These are phyloP conservation scores for Leccinum imitatum DNA, from an alignment of 768 basidiomycete genomes.

Conservation along the genomic window DNA sequence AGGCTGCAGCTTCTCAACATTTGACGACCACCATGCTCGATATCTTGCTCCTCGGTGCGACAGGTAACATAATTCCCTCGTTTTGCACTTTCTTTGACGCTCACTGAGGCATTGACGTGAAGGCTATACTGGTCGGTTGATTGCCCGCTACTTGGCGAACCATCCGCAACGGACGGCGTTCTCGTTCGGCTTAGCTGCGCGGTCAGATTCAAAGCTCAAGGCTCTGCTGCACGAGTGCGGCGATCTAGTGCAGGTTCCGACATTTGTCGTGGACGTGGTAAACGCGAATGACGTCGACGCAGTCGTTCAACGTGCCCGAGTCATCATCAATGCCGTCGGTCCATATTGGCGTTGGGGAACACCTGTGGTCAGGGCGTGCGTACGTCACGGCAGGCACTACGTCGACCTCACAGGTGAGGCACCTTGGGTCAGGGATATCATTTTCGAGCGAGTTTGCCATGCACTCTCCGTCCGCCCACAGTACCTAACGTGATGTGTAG, in stretches of 20 bases:
- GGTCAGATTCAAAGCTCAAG: slow-evolving; percentile 63
- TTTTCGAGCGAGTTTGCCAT: slow-evolving; percentile 46
- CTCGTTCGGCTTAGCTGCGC: slow-evolving; percentile 66
- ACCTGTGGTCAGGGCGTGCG: slow-evolving; percentile 80
- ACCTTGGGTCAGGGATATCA: slow-evolving; percentile 63
- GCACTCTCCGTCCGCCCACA: slow-evolving; percentile 5
- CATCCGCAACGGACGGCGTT: slow-evolving; percentile 63
- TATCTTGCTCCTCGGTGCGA: slow-evolving; percentile 72
- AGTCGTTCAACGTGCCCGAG: slow-evolving; percentile 54
- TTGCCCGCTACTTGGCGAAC: slow-evolving; percentile 60
- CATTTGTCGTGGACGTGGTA: slow-evolving; percentile 60
- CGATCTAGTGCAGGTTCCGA: slow-evolving; percentile 41
- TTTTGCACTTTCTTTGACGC: slow-evolving; percentile 2
- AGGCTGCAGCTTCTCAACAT: slow-evolving; percentile 12
- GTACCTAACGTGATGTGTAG: slow-evolving; percentile 36
- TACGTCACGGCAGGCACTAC: slow-evolving; percentile 73
- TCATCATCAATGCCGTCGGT: slow-evolving; percentile 78
- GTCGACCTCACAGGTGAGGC: slow-evolving; percentile 82
- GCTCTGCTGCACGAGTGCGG: slow-evolving; percentile 46
- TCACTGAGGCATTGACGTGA: slow-evolving; percentile 10
- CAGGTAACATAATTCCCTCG: slow-evolving; percentile 35
- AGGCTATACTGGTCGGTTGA: slow-evolving; percentile 72
- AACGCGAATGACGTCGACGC: slow-evolving; percentile 51
- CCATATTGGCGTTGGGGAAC: slow-evolving; percentile 73
- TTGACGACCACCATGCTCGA: slow-evolving; percentile 41